Evolutionary conservation across 2,329 filamentous ascomycete species (phyloP).

Genomic region (Talaromyces sp.): DNA sequence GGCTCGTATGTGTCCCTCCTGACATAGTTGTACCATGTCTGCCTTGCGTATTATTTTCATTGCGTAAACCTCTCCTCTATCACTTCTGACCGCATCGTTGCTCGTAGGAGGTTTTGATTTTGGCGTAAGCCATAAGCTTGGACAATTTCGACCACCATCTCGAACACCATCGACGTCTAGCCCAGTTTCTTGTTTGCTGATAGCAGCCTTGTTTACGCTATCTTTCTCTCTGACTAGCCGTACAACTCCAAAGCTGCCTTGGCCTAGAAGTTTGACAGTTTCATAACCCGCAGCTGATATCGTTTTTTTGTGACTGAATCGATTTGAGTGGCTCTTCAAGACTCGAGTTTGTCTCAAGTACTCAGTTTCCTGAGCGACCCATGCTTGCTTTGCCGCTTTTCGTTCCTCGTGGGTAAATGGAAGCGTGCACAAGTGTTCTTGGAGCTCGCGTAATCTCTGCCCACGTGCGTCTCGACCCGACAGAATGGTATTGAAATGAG

Average conservation of each 20-base stretch:
- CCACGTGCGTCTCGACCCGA: constrained; percentile 53
- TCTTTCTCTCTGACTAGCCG: constrained; percentile 68
- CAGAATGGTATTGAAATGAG: constrained; percentile 69
- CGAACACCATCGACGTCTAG: neutral
- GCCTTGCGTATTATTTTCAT: constrained; percentile 98
- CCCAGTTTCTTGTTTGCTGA: neutral
- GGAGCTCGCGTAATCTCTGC: constrained; percentile 57
- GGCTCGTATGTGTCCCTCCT: constrained; percentile 86
- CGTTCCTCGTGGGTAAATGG: constrained; percentile 53
- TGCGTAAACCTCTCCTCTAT: constrained; percentile 61
- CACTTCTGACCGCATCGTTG: constrained; percentile 1
- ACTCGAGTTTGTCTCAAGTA: constrained; percentile 68
- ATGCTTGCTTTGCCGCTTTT: constrained; percentile 52
- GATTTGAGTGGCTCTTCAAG: constrained; percentile 58
- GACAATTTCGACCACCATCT: neutral
- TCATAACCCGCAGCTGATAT: constrained; percentile 66
- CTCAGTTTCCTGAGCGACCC: constrained; percentile 63
- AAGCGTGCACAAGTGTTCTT: constrained; percentile 56
- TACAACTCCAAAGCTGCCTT: constrained; percentile 92
- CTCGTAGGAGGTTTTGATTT: neutral
- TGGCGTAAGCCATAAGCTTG: neutral
- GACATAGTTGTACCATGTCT: constrained; percentile 82
- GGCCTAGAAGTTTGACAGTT: constrained; percentile 74
- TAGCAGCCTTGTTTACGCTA: neutral
- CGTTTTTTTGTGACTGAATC: constrained; percentile 37